A percentile compares a stretch with the other conserved stretches of the same genome.
phyloP scores from a whole-genome alignment of 139 green algal species.

The Asterochloris erici region DNA sequence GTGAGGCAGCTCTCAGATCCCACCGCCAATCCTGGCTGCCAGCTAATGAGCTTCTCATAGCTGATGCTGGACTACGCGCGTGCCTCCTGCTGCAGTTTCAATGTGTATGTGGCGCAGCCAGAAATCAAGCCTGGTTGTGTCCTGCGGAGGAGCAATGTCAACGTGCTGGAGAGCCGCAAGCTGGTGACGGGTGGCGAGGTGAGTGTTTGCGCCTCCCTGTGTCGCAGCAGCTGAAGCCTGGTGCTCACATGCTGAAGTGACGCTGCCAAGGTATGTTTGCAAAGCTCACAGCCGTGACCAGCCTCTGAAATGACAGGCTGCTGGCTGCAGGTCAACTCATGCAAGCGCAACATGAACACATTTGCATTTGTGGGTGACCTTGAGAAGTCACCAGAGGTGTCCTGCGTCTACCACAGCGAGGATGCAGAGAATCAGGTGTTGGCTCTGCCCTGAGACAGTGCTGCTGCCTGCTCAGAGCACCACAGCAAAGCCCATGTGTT shows the following conservation, averaged over 20 bases:
- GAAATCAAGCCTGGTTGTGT: constrained; percentile 98
- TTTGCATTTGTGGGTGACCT: constrained; percentile 99
- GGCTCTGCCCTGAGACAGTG: not conserved
- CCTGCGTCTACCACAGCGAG: constrained; percentile 97
- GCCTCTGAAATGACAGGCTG: not conserved
- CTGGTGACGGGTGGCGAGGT: constrained; percentile 77
- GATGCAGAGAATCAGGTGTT: constrained; percentile 77
- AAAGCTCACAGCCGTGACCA: not conserved
- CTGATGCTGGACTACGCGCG: not conserved
- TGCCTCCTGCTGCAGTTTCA: constrained; percentile 65
- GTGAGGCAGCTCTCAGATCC: not conserved
- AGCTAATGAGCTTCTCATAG: not conserved
- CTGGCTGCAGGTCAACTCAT: constrained; percentile 65
- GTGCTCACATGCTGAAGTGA: not conserved
- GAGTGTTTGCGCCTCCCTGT: not conserved
- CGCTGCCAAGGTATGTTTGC: not conserved
- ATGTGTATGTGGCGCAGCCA: constrained; percentile 94
- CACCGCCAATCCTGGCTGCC: not conserved
- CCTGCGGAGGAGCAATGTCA: constrained; percentile 87
- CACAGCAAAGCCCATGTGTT: not conserved
- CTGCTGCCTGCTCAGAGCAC: not conserved
- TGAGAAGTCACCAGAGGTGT: constrained; percentile 75
- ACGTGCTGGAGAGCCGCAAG: constrained; percentile 86
- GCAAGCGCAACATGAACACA: constrained; percentile 98
- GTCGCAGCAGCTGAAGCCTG: not conserved